Evolutionary conservation across 2,329 filamentous ascomycete genomes (phyloP), one percentile per base, ranked within the genome.

Genomic region (Harringtonia aguacate): DNA sequence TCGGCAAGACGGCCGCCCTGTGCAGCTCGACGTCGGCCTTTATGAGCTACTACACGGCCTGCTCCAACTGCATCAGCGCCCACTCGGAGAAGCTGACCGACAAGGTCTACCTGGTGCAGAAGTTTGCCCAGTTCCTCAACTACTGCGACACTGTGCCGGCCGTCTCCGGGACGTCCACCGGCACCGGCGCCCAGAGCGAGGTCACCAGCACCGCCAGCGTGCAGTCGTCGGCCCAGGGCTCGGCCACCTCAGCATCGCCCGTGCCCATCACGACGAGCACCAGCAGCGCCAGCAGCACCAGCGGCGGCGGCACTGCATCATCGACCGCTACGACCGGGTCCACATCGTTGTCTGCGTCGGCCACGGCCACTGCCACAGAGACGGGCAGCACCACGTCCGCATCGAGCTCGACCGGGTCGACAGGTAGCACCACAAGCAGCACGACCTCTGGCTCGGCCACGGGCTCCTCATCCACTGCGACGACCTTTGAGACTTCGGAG

Each of bases 1-100:
- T 62, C 2, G 79, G 79, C 22, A 75, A 77, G 53, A 57, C 55
- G 0, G 47, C 61, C 0, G 50, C 37, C 0, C 66, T 81, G 1
- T 82, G 79, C 54, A 50, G 43, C 0, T 0, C 41, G 0, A 56
- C 41, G 8, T 74, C 72, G 0, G 46, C 57, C 0, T 82, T 78
- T 58, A 37, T 39, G 3, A 37, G 42, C 0, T 55, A 55, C 20
- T 59, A 66, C 12, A 15, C 41, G 0, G 36, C 44, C 1, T 82
- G 77, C 56, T 21, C 53, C 0, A 5, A 4, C 0, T 80, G 76
- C 49, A 61, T 74, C 38, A 15, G 17, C 0, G 47, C 43, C 1
- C 50, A 48, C 4, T 45, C 52, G 10, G 43, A 45, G 5, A 61
- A 61, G 45, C 34, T 58, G 2, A 56, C 57, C 0, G 49, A 52